A percentile compares a stretch with the other conserved stretches of the same genome.
Evolutionary conservation across 352 stramenopile genomes (phyloP).

Genomic region (Peronosclerospora sorghi): DNA sequence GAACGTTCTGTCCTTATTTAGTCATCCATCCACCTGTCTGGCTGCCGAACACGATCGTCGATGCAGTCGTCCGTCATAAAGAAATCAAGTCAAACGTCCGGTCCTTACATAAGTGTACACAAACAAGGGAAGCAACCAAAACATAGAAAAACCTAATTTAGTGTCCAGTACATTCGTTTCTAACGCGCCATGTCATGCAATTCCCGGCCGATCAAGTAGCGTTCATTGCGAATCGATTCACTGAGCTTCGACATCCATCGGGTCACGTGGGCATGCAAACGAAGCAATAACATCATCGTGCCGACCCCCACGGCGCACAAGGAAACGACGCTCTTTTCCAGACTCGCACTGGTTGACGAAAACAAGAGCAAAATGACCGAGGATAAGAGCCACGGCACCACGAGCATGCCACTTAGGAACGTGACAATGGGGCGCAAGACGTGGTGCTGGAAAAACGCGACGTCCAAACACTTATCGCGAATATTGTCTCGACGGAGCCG

Average conservation of each 20-base stretch:
- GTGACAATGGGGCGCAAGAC: slow-evolving; percentile 47
- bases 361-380: slow-evolving; percentile 29
- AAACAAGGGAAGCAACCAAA: too few relatives aligned
- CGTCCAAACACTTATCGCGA: slow-evolving; percentile 58
- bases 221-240: slow-evolving; percentile 82
- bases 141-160: too few relatives aligned
- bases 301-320: slow-evolving; percentile 38
- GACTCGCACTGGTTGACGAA: slow-evolving; percentile 19
- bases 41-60: slow-evolving; percentile 13
- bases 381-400: slow-evolving; percentile 44
- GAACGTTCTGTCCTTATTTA: too few relatives aligned
- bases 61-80: too few relatives aligned
- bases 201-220: slow-evolving; percentile 78
- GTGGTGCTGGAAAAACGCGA: slow-evolving; percentile 42
- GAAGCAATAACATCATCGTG: slow-evolving; percentile 21
- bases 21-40: too few relatives aligned
- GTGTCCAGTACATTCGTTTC: neutral
- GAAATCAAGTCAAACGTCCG: too few relatives aligned
- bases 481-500: slow-evolving; percentile 52
- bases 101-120: too few relatives aligned
- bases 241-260: slow-evolving; percentile 59
- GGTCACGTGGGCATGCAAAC: slow-evolving; percentile 35
- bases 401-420: slow-evolving; percentile 38
- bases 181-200: slow-evolving; percentile 80
- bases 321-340: slow-evolving; percentile 50